Base-by-base conservation (phyloP, 805 yeast genomes). In the Pichia exigua region DNA sequence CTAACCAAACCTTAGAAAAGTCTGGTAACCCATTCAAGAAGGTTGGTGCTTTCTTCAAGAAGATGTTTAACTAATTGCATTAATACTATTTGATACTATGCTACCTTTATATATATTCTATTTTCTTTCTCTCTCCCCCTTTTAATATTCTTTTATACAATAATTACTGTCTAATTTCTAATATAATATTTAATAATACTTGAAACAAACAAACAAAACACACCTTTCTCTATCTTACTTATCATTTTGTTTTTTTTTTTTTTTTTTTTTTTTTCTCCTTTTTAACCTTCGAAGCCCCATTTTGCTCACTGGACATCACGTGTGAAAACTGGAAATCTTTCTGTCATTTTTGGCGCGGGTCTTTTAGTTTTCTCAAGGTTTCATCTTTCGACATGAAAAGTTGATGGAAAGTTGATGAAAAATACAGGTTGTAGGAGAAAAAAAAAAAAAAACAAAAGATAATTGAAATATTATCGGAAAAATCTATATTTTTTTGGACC, bases 11-110 rank as follows among this genome's bases (percentile, higher is more conserved):
- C 6, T 11, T 15, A 8, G 42, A 42, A 32, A 39, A 26, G 26
- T 47, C 50, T 21, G 26, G 43, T 7, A 45, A 59, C 46, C 55
- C 55, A 42, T 38, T 56, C 9, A 66, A 66, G 63, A 67, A 63
- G 57, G 55, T 61, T 49, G 39, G 59, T 18, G 54, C 61, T 44
- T 66, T 64, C 59, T 47, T 67, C 46, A 67, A 65, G 62, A 63
- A 60, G 50, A 45, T 54, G 35, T 56, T 54, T 47, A 45, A 54
- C 45, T 55, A 57, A 27, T 24, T 12, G 28, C 11, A 5, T 40
- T 40, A 12, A 40, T 40, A 40, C 20, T n/a, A 18, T 38, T 6
- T 40, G 2, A 18, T 40, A 11, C 24, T 2, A 40, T 20, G 13
- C 15, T 10, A 40, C 24, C 20, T 40, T 40, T 20, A 40, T 18